Conservation (phyloP, 768 basidiomycete genomes). For the Mycena capillaripes region DNA sequence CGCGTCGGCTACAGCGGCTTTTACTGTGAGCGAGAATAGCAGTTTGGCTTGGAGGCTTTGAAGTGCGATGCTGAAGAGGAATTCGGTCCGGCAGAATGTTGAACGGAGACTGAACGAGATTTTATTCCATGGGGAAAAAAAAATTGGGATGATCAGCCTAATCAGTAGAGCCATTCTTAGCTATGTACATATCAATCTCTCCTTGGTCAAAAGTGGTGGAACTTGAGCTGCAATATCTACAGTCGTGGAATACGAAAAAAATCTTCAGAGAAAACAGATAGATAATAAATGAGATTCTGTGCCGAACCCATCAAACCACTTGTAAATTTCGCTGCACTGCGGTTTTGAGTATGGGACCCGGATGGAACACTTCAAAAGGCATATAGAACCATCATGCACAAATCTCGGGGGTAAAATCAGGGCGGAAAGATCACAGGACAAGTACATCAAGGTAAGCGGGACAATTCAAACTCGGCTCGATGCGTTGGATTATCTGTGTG, state of each 20-base stretch:
- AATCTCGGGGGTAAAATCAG: background rate
- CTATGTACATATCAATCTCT: too few species aligned
- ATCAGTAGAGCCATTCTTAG: too few species aligned
- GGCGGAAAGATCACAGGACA: background rate
- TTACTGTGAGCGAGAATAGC: too few species aligned
- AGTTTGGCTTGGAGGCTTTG: too few species aligned
- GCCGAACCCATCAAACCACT: slow-evolving; percentile 1
- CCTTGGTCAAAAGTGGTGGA: slow-evolving; percentile 1
- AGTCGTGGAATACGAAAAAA: background rate
- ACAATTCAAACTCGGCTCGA: background rate
- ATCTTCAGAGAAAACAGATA: background rate
- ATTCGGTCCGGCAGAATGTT: too few species aligned
- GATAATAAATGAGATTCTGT: background rate
- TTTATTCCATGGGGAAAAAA: too few species aligned
- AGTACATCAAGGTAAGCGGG: slow-evolving; percentile 2
- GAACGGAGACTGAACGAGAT: too few species aligned
- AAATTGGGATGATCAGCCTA: too few species aligned
- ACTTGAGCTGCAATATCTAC: background rate
- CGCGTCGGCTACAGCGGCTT: too few species aligned
- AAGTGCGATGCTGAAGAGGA: too few species aligned
- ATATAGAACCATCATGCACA: slow-evolving; percentile 2
- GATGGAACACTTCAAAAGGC: background rate
- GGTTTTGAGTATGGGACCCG: slow-evolving; percentile 4
- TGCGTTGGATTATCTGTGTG: background rate
- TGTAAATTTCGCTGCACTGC: background rate